A percentile compares a stretch with the other conserved stretches of the same genome.
Evolutionary conservation across 139 green algal species (phyloP).

Genomic region (Asterochloris erici): DNA sequence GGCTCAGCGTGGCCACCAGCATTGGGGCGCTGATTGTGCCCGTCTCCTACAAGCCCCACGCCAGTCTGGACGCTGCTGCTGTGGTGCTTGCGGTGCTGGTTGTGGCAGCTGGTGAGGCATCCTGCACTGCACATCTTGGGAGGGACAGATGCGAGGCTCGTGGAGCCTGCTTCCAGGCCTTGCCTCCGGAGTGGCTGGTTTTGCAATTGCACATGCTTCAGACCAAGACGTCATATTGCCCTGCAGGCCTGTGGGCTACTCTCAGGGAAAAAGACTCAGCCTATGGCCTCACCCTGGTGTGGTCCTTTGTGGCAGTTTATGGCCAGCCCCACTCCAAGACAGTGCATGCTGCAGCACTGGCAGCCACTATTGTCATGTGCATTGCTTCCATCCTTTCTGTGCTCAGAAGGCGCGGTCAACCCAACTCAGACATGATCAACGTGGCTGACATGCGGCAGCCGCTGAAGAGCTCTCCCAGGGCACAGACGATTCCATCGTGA

Average conservation of each 20-base stretch:
- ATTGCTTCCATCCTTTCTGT: not conserved
- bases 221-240: too few relatives aligned
- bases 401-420: not conserved
- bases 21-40: slow-evolving; percentile 54
- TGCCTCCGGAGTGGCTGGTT: too few relatives aligned
- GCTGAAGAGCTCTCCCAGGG: too few relatives aligned
- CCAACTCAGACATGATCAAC: too few relatives aligned
- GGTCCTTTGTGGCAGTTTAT: slow-evolving; percentile 44
- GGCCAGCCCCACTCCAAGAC: slow-evolving; percentile 7
- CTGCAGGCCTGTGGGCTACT: slow-evolving; percentile 12
- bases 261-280: slow-evolving; percentile 28
- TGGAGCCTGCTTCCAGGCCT: too few relatives aligned
- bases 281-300: slow-evolving; percentile 59
- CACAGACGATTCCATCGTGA: too few relatives aligned
- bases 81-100: slow-evolving; percentile 32
- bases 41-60: slow-evolving; percentile 15
- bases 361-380: not conserved
- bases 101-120: slow-evolving; percentile 19
- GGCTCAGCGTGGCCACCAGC: slow-evolving; percentile 55
- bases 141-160: not conserved
- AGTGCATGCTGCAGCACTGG: not conserved
- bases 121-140: not conserved
- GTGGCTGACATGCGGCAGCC: too few relatives aligned
- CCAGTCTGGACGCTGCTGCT: slow-evolving; percentile 24
- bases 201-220: too few relatives aligned